Evolutionary conservation across 2,329 filamentous ascomycete species (phyloP).

Genomic region (Pseudogymnoascus sp.): DNA sequence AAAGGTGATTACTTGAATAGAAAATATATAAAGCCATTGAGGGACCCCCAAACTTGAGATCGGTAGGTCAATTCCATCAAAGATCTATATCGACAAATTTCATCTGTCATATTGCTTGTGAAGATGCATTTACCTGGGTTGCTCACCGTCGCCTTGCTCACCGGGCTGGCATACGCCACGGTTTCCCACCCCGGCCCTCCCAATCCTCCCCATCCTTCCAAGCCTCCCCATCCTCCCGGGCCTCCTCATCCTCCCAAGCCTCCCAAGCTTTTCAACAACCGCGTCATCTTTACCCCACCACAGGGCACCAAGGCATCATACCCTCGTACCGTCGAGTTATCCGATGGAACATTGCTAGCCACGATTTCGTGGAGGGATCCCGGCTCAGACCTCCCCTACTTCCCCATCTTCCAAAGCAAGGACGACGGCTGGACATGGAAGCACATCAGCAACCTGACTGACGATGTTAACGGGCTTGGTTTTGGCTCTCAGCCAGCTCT

Average conservation of each 20-base stretch:
- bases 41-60: neutral
- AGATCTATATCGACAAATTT: neutral
- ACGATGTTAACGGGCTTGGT: slow-evolving; percentile 57
- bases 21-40: neutral
- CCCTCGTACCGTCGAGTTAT: slow-evolving; percentile 30
- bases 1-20: neutral
- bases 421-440: slow-evolving; percentile 54
- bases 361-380: slow-evolving; percentile 51
- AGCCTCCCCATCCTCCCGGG: neutral
- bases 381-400: slow-evolving; percentile 42
- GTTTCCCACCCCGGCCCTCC: too few relatives aligned
- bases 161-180: neutral
- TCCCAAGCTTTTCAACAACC: neutral
- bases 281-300: neutral
- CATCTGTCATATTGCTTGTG: neutral
- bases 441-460: slow-evolving; percentile 55
- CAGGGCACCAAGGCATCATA: slow-evolving; percentile 18
- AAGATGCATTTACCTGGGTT: neutral
- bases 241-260: neutral
- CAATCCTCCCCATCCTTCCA: neutral
- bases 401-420: slow-evolving; percentile 46
- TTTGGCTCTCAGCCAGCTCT: slow-evolving; percentile 63
- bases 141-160: neutral
- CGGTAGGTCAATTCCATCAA: neutral
- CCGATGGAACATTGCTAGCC: slow-evolving; percentile 37